Percentiles rank a stretch among this genome's conserved stretches.
These are phyloP conservation scores for Chalciporus sphaerocephalus DNA, from an alignment of 768 basidiomycete genomes.

Conservation along the genomic window DNA sequence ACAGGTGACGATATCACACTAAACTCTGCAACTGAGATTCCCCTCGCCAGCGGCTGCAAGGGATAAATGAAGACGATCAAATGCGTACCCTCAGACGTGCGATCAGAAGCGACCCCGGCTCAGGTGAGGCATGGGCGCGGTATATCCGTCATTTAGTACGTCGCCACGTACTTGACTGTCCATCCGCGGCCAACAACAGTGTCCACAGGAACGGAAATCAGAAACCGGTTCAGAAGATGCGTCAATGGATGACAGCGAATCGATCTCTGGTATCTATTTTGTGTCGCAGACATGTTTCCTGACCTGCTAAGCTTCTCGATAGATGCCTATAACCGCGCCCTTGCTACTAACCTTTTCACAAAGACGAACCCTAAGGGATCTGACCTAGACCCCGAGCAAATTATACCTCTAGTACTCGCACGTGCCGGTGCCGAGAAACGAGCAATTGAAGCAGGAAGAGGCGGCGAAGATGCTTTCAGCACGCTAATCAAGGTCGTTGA, in stretches of 20 bases:
- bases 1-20: neutral
- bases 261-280: constrained; percentile 21
- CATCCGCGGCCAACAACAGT: neutral
- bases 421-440: constrained; percentile 63
- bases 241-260: constrained; percentile 20
- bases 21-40: constrained; percentile 1
- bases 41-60: constrained; percentile 29
- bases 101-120: constrained; percentile 66
- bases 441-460: constrained; percentile 42
- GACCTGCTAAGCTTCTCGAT: constrained; percentile 6
- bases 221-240: constrained; percentile 15
- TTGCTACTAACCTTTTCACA: constrained; percentile 51
- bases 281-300: neutral
- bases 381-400: constrained; percentile 55
- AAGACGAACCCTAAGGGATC: constrained; percentile 17
- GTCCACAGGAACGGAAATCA: constrained; percentile 20
- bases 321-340: constrained; percentile 59
- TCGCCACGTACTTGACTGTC: neutral
- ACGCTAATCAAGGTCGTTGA: constrained; percentile 56
- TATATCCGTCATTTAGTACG: constrained; percentile 70
- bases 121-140: constrained; percentile 74
- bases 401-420: constrained; percentile 60
- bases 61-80: constrained; percentile 41
- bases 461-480: constrained; percentile 50
- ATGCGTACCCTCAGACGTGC: constrained; percentile 50